Evolutionary conservation across 164 flowering plant genomes (phyloP).

Genomic region (Umbilicus rupestris): DNA sequence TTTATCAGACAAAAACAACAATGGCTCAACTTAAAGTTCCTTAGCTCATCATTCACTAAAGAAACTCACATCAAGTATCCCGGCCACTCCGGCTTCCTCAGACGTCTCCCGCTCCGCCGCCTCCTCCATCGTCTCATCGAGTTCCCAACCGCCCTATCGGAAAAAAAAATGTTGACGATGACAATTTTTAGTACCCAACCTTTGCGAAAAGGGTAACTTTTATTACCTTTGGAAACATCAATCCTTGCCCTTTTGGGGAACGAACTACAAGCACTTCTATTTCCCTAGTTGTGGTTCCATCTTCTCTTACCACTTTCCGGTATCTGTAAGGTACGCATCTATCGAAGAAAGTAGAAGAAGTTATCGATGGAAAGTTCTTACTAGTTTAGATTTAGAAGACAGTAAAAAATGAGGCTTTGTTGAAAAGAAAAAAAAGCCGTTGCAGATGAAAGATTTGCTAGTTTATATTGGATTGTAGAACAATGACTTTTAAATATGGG

Average conservation of each 20-base stretch:
- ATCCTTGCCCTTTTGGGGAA: background rate
- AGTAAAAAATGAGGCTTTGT: background rate
- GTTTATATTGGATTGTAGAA: no score
- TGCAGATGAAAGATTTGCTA: no score
- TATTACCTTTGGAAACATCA: conserved; percentile 6
- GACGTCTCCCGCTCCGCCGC: conserved; percentile 1
- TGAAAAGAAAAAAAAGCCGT: no score
- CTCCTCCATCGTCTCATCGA: conserved; percentile 3
- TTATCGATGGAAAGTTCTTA: background rate
- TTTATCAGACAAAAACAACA: background rate
- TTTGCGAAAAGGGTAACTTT: background rate
- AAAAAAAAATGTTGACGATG: background rate
- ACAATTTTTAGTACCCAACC: background rate
- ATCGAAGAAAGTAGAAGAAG: background rate
- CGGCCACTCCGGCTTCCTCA: conserved; percentile 8
- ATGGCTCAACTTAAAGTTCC: background rate
- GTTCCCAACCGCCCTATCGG: background rate
- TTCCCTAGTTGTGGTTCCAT: background rate
- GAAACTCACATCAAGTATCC: background rate
- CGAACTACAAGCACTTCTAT: background rate
- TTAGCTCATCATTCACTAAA: background rate
- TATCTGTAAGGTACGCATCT: conserved; percentile 4
- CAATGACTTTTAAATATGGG: no score
- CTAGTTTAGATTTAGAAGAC: no score
- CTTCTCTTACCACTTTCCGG: background rate